Percentiles rank a stretch among this genome's conserved stretches.
Conservation (phyloP, 192 early-diverging fungal species). For the Podochytrium sp. region DNA sequence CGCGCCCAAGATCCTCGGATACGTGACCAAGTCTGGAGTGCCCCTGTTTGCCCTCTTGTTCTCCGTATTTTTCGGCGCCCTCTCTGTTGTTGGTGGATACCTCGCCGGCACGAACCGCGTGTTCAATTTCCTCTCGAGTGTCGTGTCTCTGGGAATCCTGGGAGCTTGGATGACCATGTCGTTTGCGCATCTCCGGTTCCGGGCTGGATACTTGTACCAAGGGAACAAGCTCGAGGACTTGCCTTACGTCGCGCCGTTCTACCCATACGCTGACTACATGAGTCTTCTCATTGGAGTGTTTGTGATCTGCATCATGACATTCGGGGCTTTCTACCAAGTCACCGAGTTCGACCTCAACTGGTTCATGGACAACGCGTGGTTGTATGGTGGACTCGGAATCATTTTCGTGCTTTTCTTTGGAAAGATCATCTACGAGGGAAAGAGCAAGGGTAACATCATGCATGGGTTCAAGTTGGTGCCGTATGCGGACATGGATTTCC, state of each 20-base stretch:
- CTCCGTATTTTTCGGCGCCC: constrained; percentile 50
- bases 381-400: constrained; percentile 1
- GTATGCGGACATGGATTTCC: neutral
- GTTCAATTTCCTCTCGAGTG: constrained; percentile 43
- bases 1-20: constrained; percentile 60
- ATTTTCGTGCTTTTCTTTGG: constrained; percentile 1
- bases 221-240: neutral
- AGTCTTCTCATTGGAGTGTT: neutral
- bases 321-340: too few relatives aligned
- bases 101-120: constrained; percentile 40
- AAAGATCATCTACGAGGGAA: too few relatives aligned
- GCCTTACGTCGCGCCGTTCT: constrained; percentile 13
- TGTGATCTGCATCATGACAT: neutral
- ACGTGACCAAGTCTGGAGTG: constrained; percentile 56
- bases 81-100: constrained; percentile 60
- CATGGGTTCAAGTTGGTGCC: neutral
- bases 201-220: neutral
- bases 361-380: neutral
- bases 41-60: constrained; percentile 60
- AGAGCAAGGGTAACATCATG: neutral
- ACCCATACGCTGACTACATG: constrained; percentile 6
- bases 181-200: constrained; percentile 15
- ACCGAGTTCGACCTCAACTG: neutral
- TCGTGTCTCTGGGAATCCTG: constrained; percentile 17
- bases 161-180: constrained; percentile 9